Conservation (phyloP, 805 yeast species). For the Saccharomyces paradoxus region DNA sequence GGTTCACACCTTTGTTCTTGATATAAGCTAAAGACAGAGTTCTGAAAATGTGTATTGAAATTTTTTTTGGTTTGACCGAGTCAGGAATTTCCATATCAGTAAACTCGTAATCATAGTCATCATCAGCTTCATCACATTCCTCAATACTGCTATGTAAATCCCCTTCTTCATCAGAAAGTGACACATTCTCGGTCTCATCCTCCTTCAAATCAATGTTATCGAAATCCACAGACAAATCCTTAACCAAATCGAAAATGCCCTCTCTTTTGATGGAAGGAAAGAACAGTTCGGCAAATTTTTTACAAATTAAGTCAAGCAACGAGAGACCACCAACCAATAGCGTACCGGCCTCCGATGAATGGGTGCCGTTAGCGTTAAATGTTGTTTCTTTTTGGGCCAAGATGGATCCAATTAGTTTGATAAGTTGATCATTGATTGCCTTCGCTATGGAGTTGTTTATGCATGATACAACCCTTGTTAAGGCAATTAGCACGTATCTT, state of each 20-base stretch:
- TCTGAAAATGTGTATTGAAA: slow-evolving; percentile 17
- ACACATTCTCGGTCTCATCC: slow-evolving; percentile 16
- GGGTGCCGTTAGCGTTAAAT: slow-evolving; percentile 11
- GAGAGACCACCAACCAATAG: slow-evolving; percentile 46
- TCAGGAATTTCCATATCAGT: slow-evolving; percentile 30
- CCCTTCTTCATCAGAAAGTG: slow-evolving; percentile 12
- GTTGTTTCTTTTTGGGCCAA: slow-evolving; percentile 45
- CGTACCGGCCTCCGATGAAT: slow-evolving; percentile 30
- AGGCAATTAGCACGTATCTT: slow-evolving; percentile 44
- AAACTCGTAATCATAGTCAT: slow-evolving; percentile 20
- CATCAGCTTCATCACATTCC: slow-evolving; percentile 27
- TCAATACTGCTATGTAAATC: slow-evolving; percentile 14
- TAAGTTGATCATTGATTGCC: slow-evolving; percentile 32
- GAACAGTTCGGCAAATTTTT: slow-evolving; percentile 38
- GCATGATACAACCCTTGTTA: slow-evolving; percentile 45
- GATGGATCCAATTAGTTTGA: slow-evolving; percentile 50
- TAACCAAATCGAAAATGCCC: slow-evolving; percentile 36
- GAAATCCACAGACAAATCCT: slow-evolving; percentile 3
- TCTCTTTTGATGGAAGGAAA: slow-evolving; percentile 53
- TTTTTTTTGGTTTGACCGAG: slow-evolving; percentile 19
- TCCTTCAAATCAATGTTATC: slow-evolving; percentile 13
- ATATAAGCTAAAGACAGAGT: slow-evolving; percentile 7
- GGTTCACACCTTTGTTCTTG: slow-evolving; percentile 1
- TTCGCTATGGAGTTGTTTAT: slow-evolving; percentile 28
- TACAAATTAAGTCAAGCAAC: slow-evolving; percentile 38